Evolutionary conservation across 129 eudicot species (phyloP).

Genomic region (Tanacetum coccineum): DNA sequence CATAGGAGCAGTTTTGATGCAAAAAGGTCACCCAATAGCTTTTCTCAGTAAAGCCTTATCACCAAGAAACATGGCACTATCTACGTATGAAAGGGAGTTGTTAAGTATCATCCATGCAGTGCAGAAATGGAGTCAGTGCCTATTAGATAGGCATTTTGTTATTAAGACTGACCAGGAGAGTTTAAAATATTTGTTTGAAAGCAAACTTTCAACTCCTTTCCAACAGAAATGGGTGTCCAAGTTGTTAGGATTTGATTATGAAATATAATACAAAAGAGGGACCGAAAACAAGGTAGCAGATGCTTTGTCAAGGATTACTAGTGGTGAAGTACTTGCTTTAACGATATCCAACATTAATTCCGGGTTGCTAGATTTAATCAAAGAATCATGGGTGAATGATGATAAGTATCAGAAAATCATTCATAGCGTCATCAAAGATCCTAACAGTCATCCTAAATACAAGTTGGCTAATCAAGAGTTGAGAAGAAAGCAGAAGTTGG

Average conservation of each 20-base stretch:
- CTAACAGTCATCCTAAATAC: background rate
- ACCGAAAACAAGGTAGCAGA: background rate
- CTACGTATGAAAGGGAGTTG: background rate
- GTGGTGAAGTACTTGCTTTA: background rate
- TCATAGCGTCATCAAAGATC: background rate
- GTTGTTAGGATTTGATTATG: background rate
- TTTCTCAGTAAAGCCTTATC: background rate
- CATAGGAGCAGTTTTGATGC: background rate
- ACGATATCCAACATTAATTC: background rate
- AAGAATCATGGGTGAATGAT: background rate
- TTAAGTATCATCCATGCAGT: background rate
- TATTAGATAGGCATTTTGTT: background rate
- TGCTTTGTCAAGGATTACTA: background rate
- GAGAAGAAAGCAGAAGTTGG: background rate
- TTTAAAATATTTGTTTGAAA: background rate
- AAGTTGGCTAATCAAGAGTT: background rate
- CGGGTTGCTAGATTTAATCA: background rate
- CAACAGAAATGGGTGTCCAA: background rate
- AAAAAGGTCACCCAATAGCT: background rate
- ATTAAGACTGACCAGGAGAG: background rate
- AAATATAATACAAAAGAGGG: background rate
- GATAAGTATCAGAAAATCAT: background rate
- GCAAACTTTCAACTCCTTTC: background rate
- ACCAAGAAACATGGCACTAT: background rate
- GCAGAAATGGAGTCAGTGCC: background rate